Percentiles rank a stretch among this genome's conserved stretches.
phyloP scores from a whole-genome alignment of 1,139 yeast species.

The Kodamaea suecica region DNA sequence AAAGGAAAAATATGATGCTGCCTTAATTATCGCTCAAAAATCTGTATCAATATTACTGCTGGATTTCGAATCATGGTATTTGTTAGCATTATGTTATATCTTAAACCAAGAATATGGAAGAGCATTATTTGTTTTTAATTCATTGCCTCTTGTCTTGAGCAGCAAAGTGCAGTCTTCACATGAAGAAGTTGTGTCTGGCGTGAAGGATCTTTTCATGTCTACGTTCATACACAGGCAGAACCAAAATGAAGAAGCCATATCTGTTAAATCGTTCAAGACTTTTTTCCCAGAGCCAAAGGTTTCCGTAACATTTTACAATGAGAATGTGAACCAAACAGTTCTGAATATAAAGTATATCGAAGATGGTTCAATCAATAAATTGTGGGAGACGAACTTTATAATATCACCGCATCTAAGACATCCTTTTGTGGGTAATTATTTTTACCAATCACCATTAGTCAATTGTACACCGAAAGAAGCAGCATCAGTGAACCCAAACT shows the following conservation, averaged over 20 bases:
- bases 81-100: slow-evolving; percentile 34
- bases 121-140: slow-evolving; percentile 36
- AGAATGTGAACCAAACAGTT: not conserved
- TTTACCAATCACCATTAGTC: slow-evolving; percentile 37
- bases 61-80: slow-evolving; percentile 44
- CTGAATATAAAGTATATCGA: slow-evolving; percentile 6
- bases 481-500: slow-evolving; percentile 35
- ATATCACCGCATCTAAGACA: slow-evolving; percentile 34
- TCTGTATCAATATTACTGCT: slow-evolving; percentile 36
- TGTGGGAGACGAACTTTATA: slow-evolving; percentile 35
- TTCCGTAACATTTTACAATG: slow-evolving; percentile 6
- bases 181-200: slow-evolving; percentile 26
- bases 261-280: slow-evolving; percentile 29
- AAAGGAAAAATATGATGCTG: slow-evolving; percentile 24
- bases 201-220: slow-evolving; percentile 29
- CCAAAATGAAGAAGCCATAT: slow-evolving; percentile 25
- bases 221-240: slow-evolving; percentile 26
- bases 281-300: slow-evolving; percentile 34
- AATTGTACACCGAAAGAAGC: slow-evolving; percentile 33
- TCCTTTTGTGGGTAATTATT: slow-evolving; percentile 35
- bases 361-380: slow-evolving; percentile 27
- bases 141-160: slow-evolving; percentile 29
- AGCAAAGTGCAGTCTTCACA: slow-evolving; percentile 14
- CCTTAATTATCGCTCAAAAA: slow-evolving; percentile 30
- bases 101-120: slow-evolving; percentile 26